Evolutionary conservation across 2,329 filamentous ascomycete genomes (phyloP), one percentile per base, ranked within the genome.

Genomic region (Colletotrichum orchidophilum): DNA sequence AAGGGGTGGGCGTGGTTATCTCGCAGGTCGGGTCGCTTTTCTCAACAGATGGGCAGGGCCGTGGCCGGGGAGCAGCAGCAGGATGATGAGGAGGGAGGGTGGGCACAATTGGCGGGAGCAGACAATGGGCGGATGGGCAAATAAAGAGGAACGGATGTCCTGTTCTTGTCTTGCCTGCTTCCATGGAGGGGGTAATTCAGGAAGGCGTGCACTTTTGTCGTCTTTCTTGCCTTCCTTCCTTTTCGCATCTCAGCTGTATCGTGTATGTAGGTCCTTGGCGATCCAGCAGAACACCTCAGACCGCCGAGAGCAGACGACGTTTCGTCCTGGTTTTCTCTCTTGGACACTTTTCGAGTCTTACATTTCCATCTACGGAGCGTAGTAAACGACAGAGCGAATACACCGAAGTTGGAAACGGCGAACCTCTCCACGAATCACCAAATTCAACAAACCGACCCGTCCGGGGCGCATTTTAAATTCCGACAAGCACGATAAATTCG

Each of bases 401-500:
- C 27, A 42, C n/a, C 42, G 13, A 46, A 18, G 18, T 53, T 50
- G 68, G 42, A 71, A 59, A 55, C 64, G n/a, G 58, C 50, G 21
- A 11, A 15, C 24, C 0, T 21, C 33, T 21, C 21, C 26, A 26
- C 27, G 27, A 42, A 21, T n/a, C 1, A n/a, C 39, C 24, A 27
- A 33, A 42, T 42, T 54, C 58, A 5, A 31, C 24, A 53, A 15
- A 7, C 39, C 8, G 21, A n/a, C 39, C 24, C 52, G 7, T 59
- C 21, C 18, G 39, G 52, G 27, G 50, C 29, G n/a, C 26, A 33
- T 31, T 58, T 13, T 9, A 21, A 42, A 33, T 18, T 5, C 33
- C 75, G 65, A 64, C 70, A 60, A 63, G 75, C 63, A 63, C 76
- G 75, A 66, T 57, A 74, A 63, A 73, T 76, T 53, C 76, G 78